Conservation (phyloP, 495 filamentous ascomycete genomes). For the Xylaria grammica region DNA sequence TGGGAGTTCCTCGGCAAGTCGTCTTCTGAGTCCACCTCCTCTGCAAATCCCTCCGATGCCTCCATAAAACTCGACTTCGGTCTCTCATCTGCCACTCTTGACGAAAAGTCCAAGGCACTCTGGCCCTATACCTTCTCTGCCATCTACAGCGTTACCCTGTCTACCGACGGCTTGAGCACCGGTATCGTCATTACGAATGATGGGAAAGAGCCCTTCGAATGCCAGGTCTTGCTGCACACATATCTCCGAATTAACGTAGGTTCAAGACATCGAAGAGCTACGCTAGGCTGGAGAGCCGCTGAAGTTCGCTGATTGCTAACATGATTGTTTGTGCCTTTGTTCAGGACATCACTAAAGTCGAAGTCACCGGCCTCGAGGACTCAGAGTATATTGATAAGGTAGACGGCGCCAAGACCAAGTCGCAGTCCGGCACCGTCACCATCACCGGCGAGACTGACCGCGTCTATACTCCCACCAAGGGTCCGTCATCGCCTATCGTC, state of each 20-base stretch:
- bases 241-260: constrained; percentile 82
- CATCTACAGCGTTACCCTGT: constrained; percentile 90
- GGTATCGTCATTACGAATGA: constrained; percentile 87
- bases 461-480: constrained; percentile 64
- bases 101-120: constrained; percentile 62
- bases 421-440: constrained; percentile 58
- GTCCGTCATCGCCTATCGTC: constrained; percentile 61
- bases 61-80: constrained; percentile 94
- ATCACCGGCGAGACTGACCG: constrained; percentile 83
- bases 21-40: constrained; percentile 56
- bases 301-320: constrained; percentile 18
- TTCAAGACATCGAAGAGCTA: constrained; percentile 11
- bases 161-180: constrained; percentile 74
- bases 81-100: constrained; percentile 72
- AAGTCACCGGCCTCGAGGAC: constrained; percentile 73
- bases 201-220: constrained; percentile 80
- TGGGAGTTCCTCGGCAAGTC: constrained; percentile 80
- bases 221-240: constrained; percentile 89
- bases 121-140: constrained; percentile 89
- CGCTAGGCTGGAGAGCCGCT: neutral
- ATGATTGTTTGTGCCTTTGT: neutral
- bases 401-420: constrained; percentile 60
- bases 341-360: constrained; percentile 74
- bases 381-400: constrained; percentile 84
- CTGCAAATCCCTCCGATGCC: constrained; percentile 56